Conservation (phyloP, 441 rosid genomes). For the Adansonia madagascariensis region DNA sequence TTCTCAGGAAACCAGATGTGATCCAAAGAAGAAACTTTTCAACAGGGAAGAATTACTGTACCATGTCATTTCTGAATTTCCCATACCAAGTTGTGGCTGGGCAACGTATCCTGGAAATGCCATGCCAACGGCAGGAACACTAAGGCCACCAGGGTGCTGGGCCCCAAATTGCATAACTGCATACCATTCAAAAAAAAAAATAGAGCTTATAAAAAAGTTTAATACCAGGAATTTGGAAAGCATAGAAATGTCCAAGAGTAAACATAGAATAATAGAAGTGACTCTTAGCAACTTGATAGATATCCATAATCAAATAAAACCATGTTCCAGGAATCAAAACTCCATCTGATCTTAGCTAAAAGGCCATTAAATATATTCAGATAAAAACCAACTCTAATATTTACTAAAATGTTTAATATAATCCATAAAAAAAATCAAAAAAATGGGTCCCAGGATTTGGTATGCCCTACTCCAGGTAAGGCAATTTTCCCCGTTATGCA, state of each 20-base stretch:
- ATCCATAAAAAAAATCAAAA: not conserved
- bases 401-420: not conserved
- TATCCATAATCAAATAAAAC: not conserved
- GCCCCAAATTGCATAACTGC: conserved; percentile 88
- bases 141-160: conserved; percentile 87
- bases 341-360: not conserved
- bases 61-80: conserved; percentile 98
- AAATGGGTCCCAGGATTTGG: not conserved
- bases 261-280: conserved; percentile 13
- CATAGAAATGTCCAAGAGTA: not conserved
- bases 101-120: conserved; percentile 98
- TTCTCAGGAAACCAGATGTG: conserved; percentile 14
- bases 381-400: not conserved
- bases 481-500: not conserved
- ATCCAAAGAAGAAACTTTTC: conserved; percentile 5
- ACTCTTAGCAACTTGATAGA: not conserved
- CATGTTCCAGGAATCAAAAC: not conserved
- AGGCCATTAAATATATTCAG: not conserved
- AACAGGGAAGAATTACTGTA: conserved; percentile 32
- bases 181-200: conserved; percentile 29
- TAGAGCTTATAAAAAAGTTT: not conserved
- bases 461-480: conserved; percentile 14
- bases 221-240: conserved; percentile 13
- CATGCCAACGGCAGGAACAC: conserved; percentile 96
- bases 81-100: conserved; percentile 83